Evolutionary conservation across 2,329 filamentous ascomycete genomes (phyloP).

Genomic region (Penicillium capsulatum): DNA sequence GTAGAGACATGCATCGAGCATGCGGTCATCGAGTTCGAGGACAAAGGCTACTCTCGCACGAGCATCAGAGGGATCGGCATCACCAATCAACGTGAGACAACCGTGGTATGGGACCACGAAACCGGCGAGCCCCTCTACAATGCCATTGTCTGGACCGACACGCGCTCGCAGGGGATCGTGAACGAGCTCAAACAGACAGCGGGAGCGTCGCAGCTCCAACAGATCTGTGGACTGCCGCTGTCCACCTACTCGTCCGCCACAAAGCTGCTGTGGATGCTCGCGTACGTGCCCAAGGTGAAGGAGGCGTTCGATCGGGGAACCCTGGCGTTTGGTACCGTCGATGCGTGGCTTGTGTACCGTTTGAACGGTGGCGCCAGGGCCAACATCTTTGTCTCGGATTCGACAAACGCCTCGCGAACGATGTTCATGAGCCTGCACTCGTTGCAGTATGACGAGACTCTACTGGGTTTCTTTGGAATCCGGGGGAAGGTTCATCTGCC

Average conservation of each 20-base stretch:
- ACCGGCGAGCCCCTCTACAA: conserved; percentile 78
- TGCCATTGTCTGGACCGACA: conserved; percentile 88
- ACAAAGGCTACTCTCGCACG: conserved; percentile 59
- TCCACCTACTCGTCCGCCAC: conserved; percentile 84
- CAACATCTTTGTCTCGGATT: conserved; percentile 75
- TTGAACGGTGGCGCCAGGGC: conserved; percentile 65
- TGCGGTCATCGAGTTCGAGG: conserved; percentile 64
- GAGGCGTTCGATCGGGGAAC: conserved; percentile 69
- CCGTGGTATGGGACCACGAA: conserved; percentile 73
- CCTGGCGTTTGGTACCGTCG: conserved; percentile 79
- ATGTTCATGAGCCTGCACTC: conserved; percentile 90
- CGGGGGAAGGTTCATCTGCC: conserved; percentile 70
- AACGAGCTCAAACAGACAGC: conserved; percentile 66
- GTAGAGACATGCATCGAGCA: conserved; percentile 74
- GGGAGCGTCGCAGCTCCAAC: conserved; percentile 62
- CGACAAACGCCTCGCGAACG: conserved; percentile 80
- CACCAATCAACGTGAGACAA: conserved; percentile 88
- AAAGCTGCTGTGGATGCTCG: conserved; percentile 77
- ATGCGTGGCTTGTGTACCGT: conserved; percentile 80
- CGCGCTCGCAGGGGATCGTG: conserved; percentile 69
- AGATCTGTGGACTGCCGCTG: conserved; percentile 72
- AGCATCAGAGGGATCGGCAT: conserved; percentile 74
- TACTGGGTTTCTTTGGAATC: conserved; percentile 75
- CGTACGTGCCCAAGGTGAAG: conserved; percentile 65
- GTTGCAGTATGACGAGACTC: conserved; percentile 69